These are phyloP conservation scores for Phaseolus coccineus DNA, from an alignment of 331 rosid genomes.

Conservation along the genomic window DNA sequence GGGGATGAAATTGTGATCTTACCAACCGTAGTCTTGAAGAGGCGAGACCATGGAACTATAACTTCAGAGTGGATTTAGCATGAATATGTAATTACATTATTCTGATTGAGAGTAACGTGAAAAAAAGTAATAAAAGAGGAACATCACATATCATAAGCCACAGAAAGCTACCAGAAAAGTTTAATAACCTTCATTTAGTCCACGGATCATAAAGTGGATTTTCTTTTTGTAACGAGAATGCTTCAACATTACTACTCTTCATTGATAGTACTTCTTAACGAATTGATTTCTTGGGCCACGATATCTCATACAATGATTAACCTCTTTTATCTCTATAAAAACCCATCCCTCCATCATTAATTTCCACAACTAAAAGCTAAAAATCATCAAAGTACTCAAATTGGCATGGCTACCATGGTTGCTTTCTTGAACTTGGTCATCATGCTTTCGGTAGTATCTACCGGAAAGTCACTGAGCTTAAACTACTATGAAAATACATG, in stretches of 20 bases:
- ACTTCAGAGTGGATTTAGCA: background rate
- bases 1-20: slow-evolving; percentile 16
- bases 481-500: slow-evolving; percentile 78
- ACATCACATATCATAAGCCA: background rate
- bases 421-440: slow-evolving; percentile 57
- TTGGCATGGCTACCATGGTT: slow-evolving; percentile 55
- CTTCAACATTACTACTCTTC: slow-evolving; percentile 59
- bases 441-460: slow-evolving; percentile 53
- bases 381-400: slow-evolving; percentile 5
- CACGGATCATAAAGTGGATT: slow-evolving; percentile 42
- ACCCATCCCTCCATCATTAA: slow-evolving; percentile 35
- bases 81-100: slow-evolving; percentile 2
- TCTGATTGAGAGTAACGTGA: slow-evolving; percentile 23
- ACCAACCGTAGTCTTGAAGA: slow-evolving; percentile 31
- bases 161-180: slow-evolving; percentile 11
- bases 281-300: slow-evolving; percentile 54
- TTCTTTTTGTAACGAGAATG: slow-evolving; percentile 51
- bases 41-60: slow-evolving; percentile 9
- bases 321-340: slow-evolving; percentile 55
- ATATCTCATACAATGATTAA: slow-evolving; percentile 28
- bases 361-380: slow-evolving; percentile 43
- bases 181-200: slow-evolving; percentile 32
- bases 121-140: background rate
- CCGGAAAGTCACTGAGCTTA: slow-evolving; percentile 64
- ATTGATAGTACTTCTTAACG: slow-evolving; percentile 49